phyloP scores from a whole-genome alignment of 176 grass and related monocot genomes.

The Puccinellia tenuiflora region DNA sequence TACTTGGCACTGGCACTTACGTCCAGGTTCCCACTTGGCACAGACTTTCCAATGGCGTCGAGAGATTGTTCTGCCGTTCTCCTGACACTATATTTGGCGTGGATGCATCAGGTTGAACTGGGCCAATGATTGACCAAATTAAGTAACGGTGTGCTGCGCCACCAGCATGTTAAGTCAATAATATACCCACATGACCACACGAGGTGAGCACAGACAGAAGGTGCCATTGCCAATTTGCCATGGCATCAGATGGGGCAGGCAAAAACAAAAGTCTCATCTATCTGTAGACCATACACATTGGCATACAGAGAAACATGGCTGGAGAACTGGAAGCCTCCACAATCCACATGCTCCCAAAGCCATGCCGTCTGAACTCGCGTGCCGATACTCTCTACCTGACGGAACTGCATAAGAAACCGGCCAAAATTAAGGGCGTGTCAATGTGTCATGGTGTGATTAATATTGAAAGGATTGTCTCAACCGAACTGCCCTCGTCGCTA shows the following conservation, averaged over 20 bases:
- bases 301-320: not conserved
- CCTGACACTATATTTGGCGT: not conserved
- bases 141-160: not conserved
- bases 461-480: not conserved
- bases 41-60: not conserved
- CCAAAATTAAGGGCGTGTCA: not conserved
- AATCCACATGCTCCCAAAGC: constrained; percentile 20
- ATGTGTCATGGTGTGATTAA: not conserved
- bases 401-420: not conserved
- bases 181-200: constrained; percentile 31
- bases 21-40: not conserved
- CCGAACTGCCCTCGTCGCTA: constrained; percentile 14
- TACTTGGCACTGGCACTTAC: not conserved
- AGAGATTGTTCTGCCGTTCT: not conserved
- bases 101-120: not conserved
- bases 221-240: constrained; percentile 8
- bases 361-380: not conserved
- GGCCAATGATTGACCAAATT: not conserved
- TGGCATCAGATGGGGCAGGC: not conserved
- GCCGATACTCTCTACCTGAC: constrained; percentile 4
- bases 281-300: not conserved
- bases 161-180: constrained; percentile 22
- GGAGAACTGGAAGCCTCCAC: not conserved
- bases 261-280: constrained; percentile 13
- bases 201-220: constrained; percentile 23